Base-by-base conservation (phyloP, 2,329 filamentous ascomycete species). In the Aspergillus fischeri region DNA sequence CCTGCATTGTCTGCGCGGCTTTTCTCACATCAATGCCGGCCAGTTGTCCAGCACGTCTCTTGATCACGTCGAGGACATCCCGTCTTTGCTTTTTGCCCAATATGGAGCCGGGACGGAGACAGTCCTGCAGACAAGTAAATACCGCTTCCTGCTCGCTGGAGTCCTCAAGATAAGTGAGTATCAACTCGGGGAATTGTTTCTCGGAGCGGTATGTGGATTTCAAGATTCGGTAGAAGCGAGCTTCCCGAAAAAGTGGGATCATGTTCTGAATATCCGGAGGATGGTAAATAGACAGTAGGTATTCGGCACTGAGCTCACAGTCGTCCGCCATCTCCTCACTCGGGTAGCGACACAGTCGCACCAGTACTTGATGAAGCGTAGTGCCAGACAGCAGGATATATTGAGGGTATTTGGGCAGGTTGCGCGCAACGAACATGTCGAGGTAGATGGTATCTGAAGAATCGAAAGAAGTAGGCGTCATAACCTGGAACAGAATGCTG, bases 351-450 rank as follows among this genome's bases (percentile, higher is more conserved):
- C 94, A 99, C 4, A 99, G 81, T 2, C 92, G 89, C 41, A 85
- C 80, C 27, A 99, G 81, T 9, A 97, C 87, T 58, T 86, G 87
- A 58, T 92, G 90, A 0, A 99, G 80, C 1, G 90, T 89, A 2
- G 90, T 92, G 20, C 92, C 94, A 0, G 93, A 90, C 49, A 99
- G 85, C 10, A 97, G 83, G 52, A 99, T 87, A 68, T 97, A 97
- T 70, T 97, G 93, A 1, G 92, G 92, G 68, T 96, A 99, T 72
- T 99, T 99, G 3, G 95, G 91, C 51, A 99, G 78, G 70, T 96
- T 99, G 55, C 94, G 86, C 20, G 94, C 93, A 70, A 99, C 89
- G 69, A 99, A 99, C 92, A 99, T 99, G 74, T 99, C 92, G 48
- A 99, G 83, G 73, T 96, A 99, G 55, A 99, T 90, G 11, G 90